A percentile compares a stretch with the other conserved stretches of the same genome.
phyloP scores from a whole-genome alignment of 2,329 filamentous ascomycete genomes.

The Tympanopsis confertula region DNA sequence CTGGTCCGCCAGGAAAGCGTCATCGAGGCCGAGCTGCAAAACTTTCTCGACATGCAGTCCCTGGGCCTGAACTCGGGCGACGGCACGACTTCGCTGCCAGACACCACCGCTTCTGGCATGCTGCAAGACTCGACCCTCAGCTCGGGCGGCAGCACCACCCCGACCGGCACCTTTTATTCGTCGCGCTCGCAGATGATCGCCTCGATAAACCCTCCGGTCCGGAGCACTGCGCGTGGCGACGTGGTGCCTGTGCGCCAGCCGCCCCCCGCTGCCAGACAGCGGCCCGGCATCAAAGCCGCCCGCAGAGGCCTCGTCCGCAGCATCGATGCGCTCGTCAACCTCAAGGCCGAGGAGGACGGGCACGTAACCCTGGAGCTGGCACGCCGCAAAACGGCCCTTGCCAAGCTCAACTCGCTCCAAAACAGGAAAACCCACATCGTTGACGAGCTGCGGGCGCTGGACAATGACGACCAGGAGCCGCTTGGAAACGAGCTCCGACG shows the following conservation, averaged over 20 bases:
- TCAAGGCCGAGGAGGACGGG: constrained; percentile 60
- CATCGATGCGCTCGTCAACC: constrained; percentile 49
- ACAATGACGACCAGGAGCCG: constrained; percentile 43
- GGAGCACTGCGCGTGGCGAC: constrained; percentile 19
- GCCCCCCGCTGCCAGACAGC: constrained; percentile 27
- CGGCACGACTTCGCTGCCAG: constrained; percentile 9
- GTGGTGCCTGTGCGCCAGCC: constrained; percentile 52
- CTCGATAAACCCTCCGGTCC: constrained; percentile 11
- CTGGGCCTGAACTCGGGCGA: constrained; percentile 27
- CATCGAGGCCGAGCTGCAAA: constrained; percentile 33
- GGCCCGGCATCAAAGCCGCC: constrained; percentile 45
- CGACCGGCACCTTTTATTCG: constrained; percentile 25
- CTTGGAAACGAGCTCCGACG: constrained; percentile 46
- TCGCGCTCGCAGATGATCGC: constrained; percentile 23
- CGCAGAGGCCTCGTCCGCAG: constrained; percentile 52
- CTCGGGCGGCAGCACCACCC: constrained; percentile 27
- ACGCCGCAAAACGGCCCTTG: constrained; percentile 43
- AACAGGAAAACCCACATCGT: constrained; percentile 36
- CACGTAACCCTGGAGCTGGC: constrained; percentile 44
- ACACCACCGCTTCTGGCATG: constrained; percentile 11
- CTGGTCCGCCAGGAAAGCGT: constrained; percentile 31
- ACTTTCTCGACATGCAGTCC: constrained; percentile 35
- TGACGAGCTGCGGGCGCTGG: constrained; percentile 38
- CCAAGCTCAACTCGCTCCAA: constrained; percentile 40
- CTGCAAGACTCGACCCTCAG: constrained; percentile 20